Conservation (phyloP, 1,284 basidiomycete species). For the Moesziomyces sp. region DNA sequence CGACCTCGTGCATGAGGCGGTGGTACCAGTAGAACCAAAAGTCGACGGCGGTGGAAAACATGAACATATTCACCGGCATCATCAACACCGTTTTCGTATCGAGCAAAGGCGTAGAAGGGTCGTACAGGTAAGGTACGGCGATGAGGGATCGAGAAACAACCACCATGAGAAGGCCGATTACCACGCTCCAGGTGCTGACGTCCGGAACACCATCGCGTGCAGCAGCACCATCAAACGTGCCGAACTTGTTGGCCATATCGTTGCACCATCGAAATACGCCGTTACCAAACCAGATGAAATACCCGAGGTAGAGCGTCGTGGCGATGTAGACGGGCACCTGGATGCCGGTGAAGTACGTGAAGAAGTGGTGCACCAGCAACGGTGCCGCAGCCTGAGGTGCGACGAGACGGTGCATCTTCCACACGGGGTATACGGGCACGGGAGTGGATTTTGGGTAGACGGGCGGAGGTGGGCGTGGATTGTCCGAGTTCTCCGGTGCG, state of each 20-base stretch:
- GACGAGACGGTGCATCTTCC: conserved; percentile 36
- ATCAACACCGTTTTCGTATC: conserved; percentile 15
- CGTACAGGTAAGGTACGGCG: conserved; percentile 36
- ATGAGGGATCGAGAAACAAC: conserved; percentile 29
- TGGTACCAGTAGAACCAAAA: conserved; percentile 65
- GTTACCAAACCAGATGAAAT: conserved; percentile 24
- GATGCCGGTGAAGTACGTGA: conserved; percentile 29
- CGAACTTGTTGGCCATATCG: conserved; percentile 40
- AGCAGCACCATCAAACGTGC: conserved; percentile 52
- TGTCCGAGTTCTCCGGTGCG: conserved; percentile 5
- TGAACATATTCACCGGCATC: conserved; percentile 41
- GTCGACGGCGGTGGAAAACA: conserved; percentile 44
- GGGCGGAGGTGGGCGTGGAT: conserved; percentile 7
- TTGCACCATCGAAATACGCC: conserved; percentile 24
- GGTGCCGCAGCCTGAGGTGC: conserved; percentile 38
- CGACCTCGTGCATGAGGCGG: conserved; percentile 55
- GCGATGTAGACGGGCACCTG: conserved; percentile 22
- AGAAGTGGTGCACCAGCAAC: conserved; percentile 26
- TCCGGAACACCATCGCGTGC: conserved; percentile 57
- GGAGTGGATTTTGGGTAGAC: conserved; percentile 24
- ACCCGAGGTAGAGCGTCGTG: conserved; percentile 19
- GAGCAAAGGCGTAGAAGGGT: conserved; percentile 16
- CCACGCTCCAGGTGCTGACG: conserved; percentile 22
- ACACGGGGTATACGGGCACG: conserved; percentile 44
- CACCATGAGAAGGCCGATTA: conserved; percentile 33